These are phyloP conservation scores for Tolypocladium inflatum DNA, from an alignment of 2,329 filamentous ascomycete genomes.

Conservation along the genomic window DNA sequence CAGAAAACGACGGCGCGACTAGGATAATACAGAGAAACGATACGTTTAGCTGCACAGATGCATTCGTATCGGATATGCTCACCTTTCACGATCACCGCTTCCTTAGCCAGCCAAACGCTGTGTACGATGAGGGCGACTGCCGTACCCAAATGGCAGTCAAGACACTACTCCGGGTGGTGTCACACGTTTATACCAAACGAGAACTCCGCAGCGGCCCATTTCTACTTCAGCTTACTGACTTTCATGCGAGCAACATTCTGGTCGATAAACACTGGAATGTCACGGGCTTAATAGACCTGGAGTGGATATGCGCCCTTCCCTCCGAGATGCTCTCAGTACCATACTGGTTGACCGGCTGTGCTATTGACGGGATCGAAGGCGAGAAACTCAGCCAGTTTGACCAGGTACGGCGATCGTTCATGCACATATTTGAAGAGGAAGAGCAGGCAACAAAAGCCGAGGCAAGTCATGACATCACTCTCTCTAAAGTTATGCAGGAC, in stretches of 20 bases:
- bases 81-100: slow-evolving; percentile 14
- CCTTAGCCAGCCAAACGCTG: slow-evolving; percentile 13
- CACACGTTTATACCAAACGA: slow-evolving; percentile 14
- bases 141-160: slow-evolving; percentile 16
- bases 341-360: slow-evolving; percentile 12
- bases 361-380: slow-evolving; percentile 9
- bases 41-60: slow-evolving; percentile 19
- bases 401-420: slow-evolving; percentile 8
- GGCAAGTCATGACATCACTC: slow-evolving; percentile 1
- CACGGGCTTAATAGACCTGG: slow-evolving; percentile 21
- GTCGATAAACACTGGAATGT: slow-evolving; percentile 26
- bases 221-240: slow-evolving; percentile 18
- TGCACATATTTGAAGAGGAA: slow-evolving; percentile 8
- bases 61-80: slow-evolving; percentile 14
- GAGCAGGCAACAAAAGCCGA: neutral
- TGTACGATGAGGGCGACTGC: slow-evolving; percentile 14
- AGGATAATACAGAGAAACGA: slow-evolving; percentile 17
- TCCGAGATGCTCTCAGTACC: slow-evolving; percentile 9
- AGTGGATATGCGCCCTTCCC: slow-evolving; percentile 22
- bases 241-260: slow-evolving; percentile 24
- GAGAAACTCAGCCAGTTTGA: slow-evolving; percentile 8
- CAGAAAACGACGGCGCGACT: slow-evolving; percentile 22
- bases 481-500: slow-evolving; percentile 8
- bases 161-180: slow-evolving; percentile 11
- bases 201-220: slow-evolving; percentile 17